phyloP scores from a whole-genome alignment of 2,329 filamentous ascomycete species.

The Trichoderma sp. region DNA sequence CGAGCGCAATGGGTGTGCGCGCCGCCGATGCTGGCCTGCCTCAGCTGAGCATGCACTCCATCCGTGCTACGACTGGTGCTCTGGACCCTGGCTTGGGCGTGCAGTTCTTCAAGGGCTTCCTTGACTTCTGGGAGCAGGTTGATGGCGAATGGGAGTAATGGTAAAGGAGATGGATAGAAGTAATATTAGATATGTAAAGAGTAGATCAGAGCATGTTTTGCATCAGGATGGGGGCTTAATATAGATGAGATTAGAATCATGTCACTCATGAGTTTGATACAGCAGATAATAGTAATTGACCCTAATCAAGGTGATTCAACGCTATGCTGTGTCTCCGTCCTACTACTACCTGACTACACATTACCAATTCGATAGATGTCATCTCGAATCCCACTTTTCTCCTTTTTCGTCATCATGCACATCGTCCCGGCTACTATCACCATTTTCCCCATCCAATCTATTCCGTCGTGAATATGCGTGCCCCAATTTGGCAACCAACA shows the following conservation, averaged over 20 bases:
- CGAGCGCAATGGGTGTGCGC: slow-evolving; percentile 73
- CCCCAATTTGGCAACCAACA: neutral
- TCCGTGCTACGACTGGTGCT: slow-evolving; percentile 82
- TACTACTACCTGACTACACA: neutral
- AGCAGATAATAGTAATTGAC: neutral
- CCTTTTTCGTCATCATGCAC: neutral
- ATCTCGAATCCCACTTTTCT: neutral
- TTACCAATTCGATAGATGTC: neutral
- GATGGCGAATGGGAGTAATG: slow-evolving; percentile 68
- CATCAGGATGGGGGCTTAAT: neutral
- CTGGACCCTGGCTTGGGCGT: slow-evolving; percentile 86
- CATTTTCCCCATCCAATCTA: neutral
- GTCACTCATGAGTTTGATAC: neutral
- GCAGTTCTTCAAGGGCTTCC: slow-evolving; percentile 83
- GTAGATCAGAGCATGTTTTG: neutral
- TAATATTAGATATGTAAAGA: neutral
- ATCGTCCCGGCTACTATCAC: neutral
- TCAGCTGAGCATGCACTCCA: slow-evolving; percentile 91
- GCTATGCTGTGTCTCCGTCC: neutral
- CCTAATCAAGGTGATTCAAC: neutral
- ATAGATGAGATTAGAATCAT: neutral
- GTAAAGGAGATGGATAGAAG: neutral
- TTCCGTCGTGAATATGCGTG: neutral
- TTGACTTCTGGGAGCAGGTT: slow-evolving; percentile 80
- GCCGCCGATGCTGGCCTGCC: slow-evolving; percentile 86